A percentile compares a stretch with the other conserved stretches of the same genome.
Evolutionary conservation across 371 early-diverging fungal genomes (phyloP).

Genomic region (Gilbertella persicaria): DNA sequence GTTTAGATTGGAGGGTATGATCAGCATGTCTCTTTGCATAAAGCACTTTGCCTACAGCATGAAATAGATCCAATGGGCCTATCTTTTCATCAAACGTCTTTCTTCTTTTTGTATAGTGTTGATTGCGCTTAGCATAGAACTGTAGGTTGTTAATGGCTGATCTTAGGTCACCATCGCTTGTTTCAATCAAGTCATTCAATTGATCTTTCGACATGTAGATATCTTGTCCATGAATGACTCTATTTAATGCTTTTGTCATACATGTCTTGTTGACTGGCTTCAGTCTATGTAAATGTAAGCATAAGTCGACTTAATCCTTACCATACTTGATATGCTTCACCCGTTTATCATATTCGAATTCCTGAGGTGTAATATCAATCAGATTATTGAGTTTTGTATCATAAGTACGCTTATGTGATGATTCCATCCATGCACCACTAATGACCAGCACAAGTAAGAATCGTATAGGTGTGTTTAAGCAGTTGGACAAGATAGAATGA

Average conservation of each 20-base stretch:
- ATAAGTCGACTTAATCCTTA: background rate
- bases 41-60: conserved; percentile 45
- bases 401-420: background rate
- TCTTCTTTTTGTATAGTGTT: conserved; percentile 7
- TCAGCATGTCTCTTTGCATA: conserved; percentile 34
- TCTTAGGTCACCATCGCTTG: conserved; percentile 42
- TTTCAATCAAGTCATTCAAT: conserved; percentile 19
- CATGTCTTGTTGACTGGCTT: conserved; percentile 22
- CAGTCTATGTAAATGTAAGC: conserved; percentile 19
- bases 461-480: background rate
- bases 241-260: conserved; percentile 15
- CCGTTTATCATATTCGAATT: conserved; percentile 6
- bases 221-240: conserved; percentile 16
- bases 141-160: conserved; percentile 43
- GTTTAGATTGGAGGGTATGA: conserved; percentile 27
- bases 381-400: background rate
- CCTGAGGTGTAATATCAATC: conserved; percentile 10
- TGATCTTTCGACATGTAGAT: background rate
- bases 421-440: conserved; percentile 18
- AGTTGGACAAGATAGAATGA: conserved; percentile 17
- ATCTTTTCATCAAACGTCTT: conserved; percentile 10
- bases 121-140: conserved; percentile 18
- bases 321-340: conserved; percentile 7
- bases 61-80: conserved; percentile 32
- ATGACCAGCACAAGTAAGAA: conserved; percentile 31